phyloP scores from a whole-genome alignment of 2,329 filamentous ascomycete genomes.

The Coniochaeta pulveracea region DNA sequence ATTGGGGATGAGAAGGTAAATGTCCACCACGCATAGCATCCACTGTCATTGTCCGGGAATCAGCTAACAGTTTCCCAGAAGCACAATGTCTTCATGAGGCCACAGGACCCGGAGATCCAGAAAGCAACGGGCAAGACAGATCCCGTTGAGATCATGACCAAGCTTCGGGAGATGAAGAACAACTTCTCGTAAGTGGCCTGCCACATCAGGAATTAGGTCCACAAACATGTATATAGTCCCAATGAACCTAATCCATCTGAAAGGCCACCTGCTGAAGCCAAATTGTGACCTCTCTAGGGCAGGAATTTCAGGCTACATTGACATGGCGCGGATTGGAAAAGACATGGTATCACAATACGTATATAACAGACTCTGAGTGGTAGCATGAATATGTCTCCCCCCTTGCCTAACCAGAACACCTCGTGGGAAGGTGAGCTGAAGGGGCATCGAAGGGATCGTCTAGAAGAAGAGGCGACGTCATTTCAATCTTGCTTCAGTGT shows the following conservation, averaged over 20 bases:
- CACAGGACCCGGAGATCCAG: constrained; percentile 75
- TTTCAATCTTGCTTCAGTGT: constrained; percentile 56
- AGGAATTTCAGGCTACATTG: no score
- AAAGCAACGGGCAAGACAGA: constrained; percentile 73
- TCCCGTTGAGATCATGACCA: constrained; percentile 73
- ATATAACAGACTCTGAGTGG: background rate
- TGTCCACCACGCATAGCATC: background rate
- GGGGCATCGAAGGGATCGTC: constrained; percentile 14
- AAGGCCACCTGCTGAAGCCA: constrained; percentile 18
- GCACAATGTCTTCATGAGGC: constrained; percentile 95
- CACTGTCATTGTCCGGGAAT: background rate
- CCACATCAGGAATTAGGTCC: background rate
- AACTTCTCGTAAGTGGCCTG: constrained; percentile 46
- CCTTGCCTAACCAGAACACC: constrained; percentile 5
- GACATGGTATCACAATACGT: background rate
- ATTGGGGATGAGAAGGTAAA: constrained; percentile 91
- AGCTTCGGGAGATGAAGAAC: constrained; percentile 86
- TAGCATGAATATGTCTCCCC: constrained; percentile 16
- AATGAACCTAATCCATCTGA: constrained; percentile 12
- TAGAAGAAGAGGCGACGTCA: constrained; percentile 9
- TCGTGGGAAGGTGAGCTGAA: constrained; percentile 7
- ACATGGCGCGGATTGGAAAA: no score
- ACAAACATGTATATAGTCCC: background rate
- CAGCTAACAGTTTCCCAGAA: constrained; percentile 33
- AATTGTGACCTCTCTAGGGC: constrained; percentile 16